Conservation (phyloP, 2,329 filamentous ascomycete species). For the Arthrinium phaeospermum region DNA sequence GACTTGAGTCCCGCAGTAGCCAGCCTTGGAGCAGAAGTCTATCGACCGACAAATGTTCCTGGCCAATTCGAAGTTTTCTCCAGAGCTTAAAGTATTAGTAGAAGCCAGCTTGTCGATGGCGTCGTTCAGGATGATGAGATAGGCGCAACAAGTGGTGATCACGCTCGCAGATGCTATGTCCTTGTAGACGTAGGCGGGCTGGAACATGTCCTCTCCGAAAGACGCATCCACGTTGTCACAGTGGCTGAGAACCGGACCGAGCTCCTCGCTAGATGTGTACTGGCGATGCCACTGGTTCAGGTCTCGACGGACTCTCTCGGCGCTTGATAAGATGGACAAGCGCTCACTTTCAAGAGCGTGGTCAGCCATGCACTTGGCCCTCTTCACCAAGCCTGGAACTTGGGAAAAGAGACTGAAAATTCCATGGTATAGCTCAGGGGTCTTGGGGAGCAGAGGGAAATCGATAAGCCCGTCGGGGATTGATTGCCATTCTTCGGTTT, state of each 20-base stretch:
- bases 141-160: neutral
- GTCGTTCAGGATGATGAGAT: neutral
- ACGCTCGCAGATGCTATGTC: constrained; percentile 1
- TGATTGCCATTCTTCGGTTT: neutral
- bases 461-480: neutral
- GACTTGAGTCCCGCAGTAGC: neutral
- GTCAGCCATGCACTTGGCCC: neutral
- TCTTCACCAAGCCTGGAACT: neutral
- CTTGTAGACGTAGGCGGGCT: neutral
- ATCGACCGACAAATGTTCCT: neutral
- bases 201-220: neutral
- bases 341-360: neutral
- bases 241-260: neutral
- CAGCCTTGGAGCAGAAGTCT: neutral
- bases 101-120: neutral
- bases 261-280: neutral
- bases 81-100: neutral
- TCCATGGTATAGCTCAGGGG: neutral
- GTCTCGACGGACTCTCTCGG: neutral
- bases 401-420: neutral
- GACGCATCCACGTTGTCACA: neutral
- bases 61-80: neutral
- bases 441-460: neutral
- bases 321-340: neutral
- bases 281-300: neutral